Base-by-base conservation (phyloP, 345 rosid species). In the Populus simonii region DNA sequence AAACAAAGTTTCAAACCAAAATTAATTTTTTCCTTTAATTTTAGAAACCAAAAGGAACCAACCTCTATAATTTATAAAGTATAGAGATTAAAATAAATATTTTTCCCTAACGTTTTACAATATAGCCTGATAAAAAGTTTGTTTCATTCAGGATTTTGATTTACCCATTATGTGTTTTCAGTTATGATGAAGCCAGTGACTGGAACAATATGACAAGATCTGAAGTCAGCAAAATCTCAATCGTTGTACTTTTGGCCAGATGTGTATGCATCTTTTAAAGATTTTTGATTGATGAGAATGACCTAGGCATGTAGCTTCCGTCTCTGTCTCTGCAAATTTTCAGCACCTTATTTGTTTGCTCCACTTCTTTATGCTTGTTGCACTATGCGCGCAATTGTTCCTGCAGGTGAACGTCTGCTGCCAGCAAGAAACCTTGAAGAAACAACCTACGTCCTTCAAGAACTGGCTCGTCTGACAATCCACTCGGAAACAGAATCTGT, bases 381-480 rank as follows among this genome's bases (percentile, higher is more conserved):
- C 80, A 41, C 36, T 41, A 16, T 23, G 27, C n/a, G n/a, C n/a
- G n/a, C 31, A 8, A 66, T 59, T 72, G 20, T 55, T 82, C 51
- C 72, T 80, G 78, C 92, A 92, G 99, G 93, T 75, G 86, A 85
- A 38, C 94, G 89, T 74, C 90, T 80, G 11, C 77, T 96, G 67
- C 98, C 99, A 68, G 69, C 81, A 18, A 84, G 89, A 59, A 90
- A 97, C 89, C 90, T 91, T 51, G 98, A 93, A 89, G 99, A 96
- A 91, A 87, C 89, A 59, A 73, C 83, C 45, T 86, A 49, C 82
- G 85, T 86, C 73, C 98, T 96, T 81, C 87, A 84, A 70, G 91
- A 93, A 84, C 87, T 96, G 65, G 87, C 88, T 17, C 83, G 77
- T 66, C 81, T 92, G 62, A 84, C 75, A 57, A 88, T 96, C 74